phyloP scores from a whole-genome alignment of 2,329 filamentous ascomycete genomes.

The Ascochyta clinopodiicola region DNA sequence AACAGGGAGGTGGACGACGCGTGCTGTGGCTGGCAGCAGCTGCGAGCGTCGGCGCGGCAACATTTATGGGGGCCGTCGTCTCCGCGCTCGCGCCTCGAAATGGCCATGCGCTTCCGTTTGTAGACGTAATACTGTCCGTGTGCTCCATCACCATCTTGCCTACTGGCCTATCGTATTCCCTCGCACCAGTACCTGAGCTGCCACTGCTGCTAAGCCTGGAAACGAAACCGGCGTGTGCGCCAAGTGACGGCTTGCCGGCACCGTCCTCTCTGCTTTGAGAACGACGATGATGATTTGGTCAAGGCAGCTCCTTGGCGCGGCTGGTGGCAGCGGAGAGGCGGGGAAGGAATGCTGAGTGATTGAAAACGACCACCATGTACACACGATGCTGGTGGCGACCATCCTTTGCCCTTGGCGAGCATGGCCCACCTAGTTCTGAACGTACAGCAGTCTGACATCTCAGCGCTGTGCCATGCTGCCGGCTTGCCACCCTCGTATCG shows the following conservation, averaged over 20 bases:
- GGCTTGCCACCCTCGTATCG: constrained; percentile 1
- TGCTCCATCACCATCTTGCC: constrained; percentile 22
- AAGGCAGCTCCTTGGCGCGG: constrained; percentile 29
- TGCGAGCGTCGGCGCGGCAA: constrained; percentile 15
- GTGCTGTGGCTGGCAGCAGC: constrained; percentile 15
- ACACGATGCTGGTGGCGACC: constrained; percentile 6
- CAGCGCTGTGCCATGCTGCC: not conserved
- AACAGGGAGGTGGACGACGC: constrained; percentile 5
- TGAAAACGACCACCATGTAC: not conserved
- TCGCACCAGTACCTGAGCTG: constrained; percentile 19
- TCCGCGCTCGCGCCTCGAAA: constrained; percentile 10
- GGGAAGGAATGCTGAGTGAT: constrained; percentile 19
- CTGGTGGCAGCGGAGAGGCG: constrained; percentile 16
- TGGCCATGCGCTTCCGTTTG: constrained; percentile 21
- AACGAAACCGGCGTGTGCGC: constrained; percentile 25
- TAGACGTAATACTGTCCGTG: constrained; percentile 20
- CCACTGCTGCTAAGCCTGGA: constrained; percentile 19
- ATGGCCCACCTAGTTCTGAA: not conserved
- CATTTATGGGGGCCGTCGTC: constrained; percentile 11
- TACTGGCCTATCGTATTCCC: constrained; percentile 26
- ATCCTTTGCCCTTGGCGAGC: not conserved
- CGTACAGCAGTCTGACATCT: not conserved
- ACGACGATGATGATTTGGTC: constrained; percentile 23
- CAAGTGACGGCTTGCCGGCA: constrained; percentile 26
- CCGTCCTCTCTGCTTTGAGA: constrained; percentile 16